Base-by-base conservation (phyloP, 805 yeast genomes). In the Candida ponderosae region DNA sequence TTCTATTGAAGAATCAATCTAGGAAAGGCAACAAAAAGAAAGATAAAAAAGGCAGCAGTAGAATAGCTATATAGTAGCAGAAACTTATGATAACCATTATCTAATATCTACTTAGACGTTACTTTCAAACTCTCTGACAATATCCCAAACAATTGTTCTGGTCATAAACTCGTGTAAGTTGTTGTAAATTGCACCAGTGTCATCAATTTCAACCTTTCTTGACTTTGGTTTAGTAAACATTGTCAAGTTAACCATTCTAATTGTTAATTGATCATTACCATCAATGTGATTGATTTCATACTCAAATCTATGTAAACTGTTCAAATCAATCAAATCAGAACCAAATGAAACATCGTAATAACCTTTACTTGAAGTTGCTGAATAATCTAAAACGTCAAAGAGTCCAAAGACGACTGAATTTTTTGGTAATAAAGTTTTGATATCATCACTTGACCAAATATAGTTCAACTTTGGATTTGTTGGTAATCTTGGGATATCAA, bases 91-190 rank as follows among this genome's bases (percentile, higher is more conserved):
- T n/a, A n/a, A n/a, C n/a, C n/a, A n/a, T n/a, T n/a, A n/a, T n/a
- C n/a, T n/a, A n/a, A n/a, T n/a, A 21, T 21, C 7, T 21, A 8
- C 11, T 24, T 24, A 24, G 4, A 24, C 13, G 28, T 24, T 24
- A 24, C 32, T 23, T 13, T 19, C 36, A n/a, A 51, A 32, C 0
- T 41, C 46, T 35, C 47, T 40, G 20, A 47, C 40, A 35, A 42
- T 43, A 39, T 51, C 52, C 31, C 40, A 34, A 14, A 51, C 54
- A 37, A 51, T 41, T 28, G 51, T 44, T 42, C 54, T 48, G 3
- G 53, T 48, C 53, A 51, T 48, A 15, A 48, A 41, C 37, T 51
- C 54, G 23, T 51, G 56, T 26, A 51, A 32, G 1, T 49, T 53
- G 8, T 37, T 40, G n/a, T 8, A 24, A 24, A 24, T 6, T 6